phyloP scores from a whole-genome alignment of 2,329 filamentous ascomycete genomes.

The Epichloe gansuensis region DNA sequence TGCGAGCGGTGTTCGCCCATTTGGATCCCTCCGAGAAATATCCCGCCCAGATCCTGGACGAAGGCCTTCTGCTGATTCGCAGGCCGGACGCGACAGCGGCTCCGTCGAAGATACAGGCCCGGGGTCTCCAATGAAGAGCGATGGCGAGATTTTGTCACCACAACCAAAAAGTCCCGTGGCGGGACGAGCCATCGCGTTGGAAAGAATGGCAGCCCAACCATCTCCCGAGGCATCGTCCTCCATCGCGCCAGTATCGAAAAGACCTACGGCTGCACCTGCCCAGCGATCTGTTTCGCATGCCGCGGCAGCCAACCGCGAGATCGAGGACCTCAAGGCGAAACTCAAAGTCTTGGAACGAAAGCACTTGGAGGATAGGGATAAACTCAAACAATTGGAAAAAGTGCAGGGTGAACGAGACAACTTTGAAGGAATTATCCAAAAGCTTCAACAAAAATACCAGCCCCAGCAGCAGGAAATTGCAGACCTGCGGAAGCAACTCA shows the following conservation, averaged over 20 bases:
- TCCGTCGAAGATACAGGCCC: conserved; percentile 19
- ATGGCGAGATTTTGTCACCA: conserved; percentile 36
- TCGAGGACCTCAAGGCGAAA: conserved; percentile 82
- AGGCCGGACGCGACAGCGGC: conserved; percentile 28
- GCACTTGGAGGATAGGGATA: conserved; percentile 70
- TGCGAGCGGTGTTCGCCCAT: conserved; percentile 27
- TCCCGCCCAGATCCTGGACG: conserved; percentile 28
- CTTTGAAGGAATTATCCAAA: conserved; percentile 76
- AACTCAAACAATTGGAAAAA: conserved; percentile 64
- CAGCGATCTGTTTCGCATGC: conserved; percentile 33
- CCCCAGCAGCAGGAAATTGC: conserved; percentile 68
- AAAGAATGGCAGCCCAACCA: conserved; percentile 33
- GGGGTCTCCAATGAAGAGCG: conserved; percentile 37
- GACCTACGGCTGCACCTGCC: conserved; percentile 16
- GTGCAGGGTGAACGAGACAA: conserved; percentile 64
- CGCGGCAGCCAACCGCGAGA: conserved; percentile 48
- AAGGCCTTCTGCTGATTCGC: conserved; percentile 33
- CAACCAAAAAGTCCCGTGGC: conserved; percentile 37
- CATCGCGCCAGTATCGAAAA: conserved; percentile 18
- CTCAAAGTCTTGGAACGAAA: conserved; percentile 80
- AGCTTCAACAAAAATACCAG: conserved; percentile 79
- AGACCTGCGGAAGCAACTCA: conserved; percentile 63
- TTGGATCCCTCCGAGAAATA: conserved; percentile 21
- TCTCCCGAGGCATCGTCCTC: conserved; percentile 16
- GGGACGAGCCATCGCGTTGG: conserved; percentile 37